These are phyloP conservation scores for Earliella scabrosa DNA, from an alignment of 1,284 basidiomycete genomes.

Conservation along the genomic window DNA sequence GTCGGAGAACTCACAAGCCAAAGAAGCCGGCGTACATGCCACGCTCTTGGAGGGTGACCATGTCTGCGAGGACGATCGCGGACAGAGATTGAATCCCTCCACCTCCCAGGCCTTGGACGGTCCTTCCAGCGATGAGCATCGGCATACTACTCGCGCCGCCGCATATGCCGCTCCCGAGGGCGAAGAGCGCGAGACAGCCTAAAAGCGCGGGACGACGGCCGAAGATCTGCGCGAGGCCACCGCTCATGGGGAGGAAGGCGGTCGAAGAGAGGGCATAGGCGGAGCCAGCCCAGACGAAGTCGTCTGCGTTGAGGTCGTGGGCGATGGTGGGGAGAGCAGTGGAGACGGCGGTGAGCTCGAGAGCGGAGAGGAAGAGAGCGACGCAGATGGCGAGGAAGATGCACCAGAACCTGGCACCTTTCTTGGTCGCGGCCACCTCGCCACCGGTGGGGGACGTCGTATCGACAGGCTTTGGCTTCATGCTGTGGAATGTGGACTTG, in stretches of 20 bases:
- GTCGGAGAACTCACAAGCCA: conserved; percentile 20
- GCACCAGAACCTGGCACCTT: conserved; percentile 9
- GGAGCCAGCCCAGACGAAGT: conserved; percentile 20
- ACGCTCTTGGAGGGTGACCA: conserved; percentile 25
- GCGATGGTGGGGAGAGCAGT: conserved; percentile 26
- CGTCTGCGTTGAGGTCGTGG: conserved; percentile 14
- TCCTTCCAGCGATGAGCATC: conserved; percentile 43
- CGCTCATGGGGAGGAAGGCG: conserved; percentile 33
- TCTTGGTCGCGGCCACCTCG: too few species aligned
- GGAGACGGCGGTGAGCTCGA: conserved; percentile 20
- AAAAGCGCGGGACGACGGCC: conserved; percentile 20
- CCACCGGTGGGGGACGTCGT: too few species aligned
- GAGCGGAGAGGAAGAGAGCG: conserved; percentile 13
- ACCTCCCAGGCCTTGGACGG: conserved; percentile 52
- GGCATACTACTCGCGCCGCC: conserved; percentile 38
- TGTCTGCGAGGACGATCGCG: conserved; percentile 24
- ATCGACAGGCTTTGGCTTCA: too few species aligned
- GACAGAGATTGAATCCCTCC: conserved; percentile 43
- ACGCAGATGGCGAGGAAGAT: conserved; percentile 13
- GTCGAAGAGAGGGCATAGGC: conserved; percentile 34
- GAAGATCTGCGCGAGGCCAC: conserved; percentile 27
- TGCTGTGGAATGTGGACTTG: too few species aligned
- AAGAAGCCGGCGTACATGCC: conserved; percentile 21
- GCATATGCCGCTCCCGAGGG: conserved; percentile 34
- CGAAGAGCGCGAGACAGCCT: conserved; percentile 9